Evolutionary conservation across 169 alveolate species (phyloP).

Genomic region (Plasmodium cynomolgi): DNA sequence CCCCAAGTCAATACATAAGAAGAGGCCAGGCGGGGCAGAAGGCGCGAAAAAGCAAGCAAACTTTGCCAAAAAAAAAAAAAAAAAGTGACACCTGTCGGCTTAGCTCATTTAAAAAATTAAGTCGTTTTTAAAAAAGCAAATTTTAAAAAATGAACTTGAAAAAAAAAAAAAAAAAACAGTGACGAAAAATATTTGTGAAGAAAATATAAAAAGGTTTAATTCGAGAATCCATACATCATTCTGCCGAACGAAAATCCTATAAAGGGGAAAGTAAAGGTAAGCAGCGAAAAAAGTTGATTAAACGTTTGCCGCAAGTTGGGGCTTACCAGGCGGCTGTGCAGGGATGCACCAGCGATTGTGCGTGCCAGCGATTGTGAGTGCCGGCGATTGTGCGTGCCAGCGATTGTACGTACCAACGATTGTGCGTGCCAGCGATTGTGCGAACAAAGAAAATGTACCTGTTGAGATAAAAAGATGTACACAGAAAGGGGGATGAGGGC

Average conservation of each 20-base stretch:
- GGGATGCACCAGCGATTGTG: not conserved
- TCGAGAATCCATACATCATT: not conserved
- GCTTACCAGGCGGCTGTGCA: not conserved
- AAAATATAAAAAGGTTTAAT: not conserved
- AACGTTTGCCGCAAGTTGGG: not conserved
- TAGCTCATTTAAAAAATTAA: not conserved
- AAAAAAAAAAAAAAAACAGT: not conserved
- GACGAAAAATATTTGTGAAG: not conserved
- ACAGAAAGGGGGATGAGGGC: not conserved
- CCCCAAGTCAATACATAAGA: not conserved
- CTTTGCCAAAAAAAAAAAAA: not conserved
- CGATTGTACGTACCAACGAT: not conserved
- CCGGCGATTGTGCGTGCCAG: too few relatives aligned
- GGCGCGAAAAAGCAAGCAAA: not conserved
- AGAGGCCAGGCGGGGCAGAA: not conserved
- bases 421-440: not conserved
- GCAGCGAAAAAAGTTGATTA: not conserved
- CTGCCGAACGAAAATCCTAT: conserved; percentile 1
- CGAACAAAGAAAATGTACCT: not conserved
- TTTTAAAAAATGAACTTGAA: not conserved
- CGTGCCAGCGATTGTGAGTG: not conserved
- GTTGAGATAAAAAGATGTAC: not conserved
- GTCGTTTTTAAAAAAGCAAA: not conserved
- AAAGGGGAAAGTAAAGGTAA: conserved; percentile 3
- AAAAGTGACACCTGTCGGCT: not conserved